A percentile compares a stretch with the other conserved stretches of the same genome.
Conservation (phyloP, 148 eudicot species). For the Bassia scoparia region DNA sequence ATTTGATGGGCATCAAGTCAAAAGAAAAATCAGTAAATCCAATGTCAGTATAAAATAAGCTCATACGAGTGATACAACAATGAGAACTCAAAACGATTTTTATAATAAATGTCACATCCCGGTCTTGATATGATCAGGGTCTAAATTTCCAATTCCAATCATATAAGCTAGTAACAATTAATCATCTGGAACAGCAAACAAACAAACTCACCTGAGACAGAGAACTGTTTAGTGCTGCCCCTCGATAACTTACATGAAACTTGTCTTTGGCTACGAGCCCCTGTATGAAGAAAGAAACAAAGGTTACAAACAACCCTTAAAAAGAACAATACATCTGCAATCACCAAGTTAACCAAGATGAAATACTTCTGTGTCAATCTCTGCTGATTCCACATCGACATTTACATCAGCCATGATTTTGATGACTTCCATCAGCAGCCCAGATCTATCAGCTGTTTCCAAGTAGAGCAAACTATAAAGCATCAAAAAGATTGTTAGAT, state of each 20-base stretch:
- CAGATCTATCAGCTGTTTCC: slow-evolving; percentile 93
- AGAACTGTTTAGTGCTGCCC: slow-evolving; percentile 70
- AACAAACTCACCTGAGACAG: slow-evolving; percentile 64
- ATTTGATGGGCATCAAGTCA: neutral
- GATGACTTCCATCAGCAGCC: slow-evolving; percentile 75
- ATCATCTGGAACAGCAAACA: neutral
- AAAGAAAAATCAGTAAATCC: neutral
- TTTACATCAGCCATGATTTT: slow-evolving; percentile 78
- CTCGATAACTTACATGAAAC: slow-evolving; percentile 91
- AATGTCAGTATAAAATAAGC: neutral
- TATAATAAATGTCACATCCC: neutral
- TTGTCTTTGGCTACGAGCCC: slow-evolving; percentile 92
- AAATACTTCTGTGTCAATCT: slow-evolving; percentile 84
- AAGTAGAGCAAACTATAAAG: slow-evolving; percentile 69
- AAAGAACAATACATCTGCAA: neutral
- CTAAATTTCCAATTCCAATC: neutral
- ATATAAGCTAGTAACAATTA: neutral
- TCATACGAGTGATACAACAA: no score
- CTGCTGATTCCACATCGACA: slow-evolving; percentile 82
- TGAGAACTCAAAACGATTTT: no score
- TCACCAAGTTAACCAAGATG: slow-evolving; percentile 6
- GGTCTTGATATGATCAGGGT: no score
- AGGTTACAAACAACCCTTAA: neutral
- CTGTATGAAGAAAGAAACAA: slow-evolving; percentile 34
- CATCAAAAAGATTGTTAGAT: neutral